phyloP scores from a whole-genome alignment of 1,139 yeast species.

The Kurtzmaniella natalensis region DNA sequence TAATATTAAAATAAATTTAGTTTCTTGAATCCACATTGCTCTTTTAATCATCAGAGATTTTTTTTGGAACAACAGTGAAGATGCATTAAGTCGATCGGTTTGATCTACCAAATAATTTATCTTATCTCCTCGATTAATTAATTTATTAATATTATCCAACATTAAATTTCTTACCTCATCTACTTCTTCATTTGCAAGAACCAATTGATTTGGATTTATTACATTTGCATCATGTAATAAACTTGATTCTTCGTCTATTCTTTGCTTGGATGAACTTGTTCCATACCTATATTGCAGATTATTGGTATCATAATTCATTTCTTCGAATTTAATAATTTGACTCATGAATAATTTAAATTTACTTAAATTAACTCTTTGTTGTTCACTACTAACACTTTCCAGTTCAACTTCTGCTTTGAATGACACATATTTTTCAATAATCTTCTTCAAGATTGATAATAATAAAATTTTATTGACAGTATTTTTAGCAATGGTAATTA shows the following conservation, averaged over 20 bases:
- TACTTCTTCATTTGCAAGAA: conserved; percentile 45
- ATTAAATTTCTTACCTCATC: conserved; percentile 54
- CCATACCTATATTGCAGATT: conserved; percentile 34
- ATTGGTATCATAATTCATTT: conserved; percentile 39
- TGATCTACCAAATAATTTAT: conserved; percentile 73
- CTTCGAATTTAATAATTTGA: conserved; percentile 49
- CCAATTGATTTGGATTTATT: conserved; percentile 36
- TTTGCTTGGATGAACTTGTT: conserved; percentile 14
- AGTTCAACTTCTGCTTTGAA: conserved; percentile 27
- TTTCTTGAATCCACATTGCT: conserved; percentile 62
- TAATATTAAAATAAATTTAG: conserved; percentile 37
- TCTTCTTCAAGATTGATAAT: conserved; percentile 43
- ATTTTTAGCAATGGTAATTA: conserved; percentile 42
- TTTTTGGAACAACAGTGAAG: conserved; percentile 69
- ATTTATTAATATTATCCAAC: conserved; percentile 65
- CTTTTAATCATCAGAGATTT: conserved; percentile 63
- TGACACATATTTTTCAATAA: conserved; percentile 46
- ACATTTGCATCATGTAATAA: conserved; percentile 14
- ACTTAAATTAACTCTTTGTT: conserved; percentile 29
- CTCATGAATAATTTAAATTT: conserved; percentile 51
- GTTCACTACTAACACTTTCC: conserved; percentile 8
- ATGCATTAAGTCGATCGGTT: conserved; percentile 68
- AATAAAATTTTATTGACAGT: conserved; percentile 43
- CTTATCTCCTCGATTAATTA: conserved; percentile 78
- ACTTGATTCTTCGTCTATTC: conserved; percentile 12